Evolutionary conservation across 306 rosid species (phyloP), one percentile per base, ranked within the genome.

Genomic region (Lagenaria siceraria): DNA sequence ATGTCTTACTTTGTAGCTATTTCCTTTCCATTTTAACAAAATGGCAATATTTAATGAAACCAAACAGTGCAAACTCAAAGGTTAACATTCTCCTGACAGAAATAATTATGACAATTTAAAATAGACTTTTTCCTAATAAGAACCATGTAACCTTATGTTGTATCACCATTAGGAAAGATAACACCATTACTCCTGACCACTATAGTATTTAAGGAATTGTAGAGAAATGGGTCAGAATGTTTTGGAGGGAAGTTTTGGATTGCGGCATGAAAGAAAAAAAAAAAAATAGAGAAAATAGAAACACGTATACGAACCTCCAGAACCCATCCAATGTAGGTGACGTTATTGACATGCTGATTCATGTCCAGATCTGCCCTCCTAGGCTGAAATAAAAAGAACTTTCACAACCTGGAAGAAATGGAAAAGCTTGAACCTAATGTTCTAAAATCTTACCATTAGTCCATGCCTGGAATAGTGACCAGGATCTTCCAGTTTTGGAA

Each of bases 341-440:
- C 99, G 53, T 95, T 95, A 86, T 92, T 95, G 82, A 95, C 97
- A 84, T 92, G 97, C 80, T 85, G 97, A 81, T 95, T 95, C 99
- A 90, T 92, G 88, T 95, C 97, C 40, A 95, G 84, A 86, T 95
- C 97, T 29, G 96, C 97, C 87, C 99, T 88, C 81, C 97, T 82
- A 13, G 97, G 97, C 99, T 95, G 93, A 81, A 81, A 78, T 18
- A 54, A 63, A 81, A 80, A 18, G 51, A 74, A 78, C 14, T 63
- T 84, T 89, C 61, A 87, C 83, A 84, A 82, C 76, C 74, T 54
- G 35, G 58, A 68, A 86, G 19, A 77, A 84, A 8, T 27, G 27
- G 53, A 76, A 35, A 31, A 58, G 24, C 22, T 54, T 54, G 24
- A 43, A 76, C 55, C 10, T 12, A 59, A 65, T 31, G 19, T 24